phyloP scores from a whole-genome alignment of 73 alveolate genomes.

The Vitrella brassicaformis region DNA sequence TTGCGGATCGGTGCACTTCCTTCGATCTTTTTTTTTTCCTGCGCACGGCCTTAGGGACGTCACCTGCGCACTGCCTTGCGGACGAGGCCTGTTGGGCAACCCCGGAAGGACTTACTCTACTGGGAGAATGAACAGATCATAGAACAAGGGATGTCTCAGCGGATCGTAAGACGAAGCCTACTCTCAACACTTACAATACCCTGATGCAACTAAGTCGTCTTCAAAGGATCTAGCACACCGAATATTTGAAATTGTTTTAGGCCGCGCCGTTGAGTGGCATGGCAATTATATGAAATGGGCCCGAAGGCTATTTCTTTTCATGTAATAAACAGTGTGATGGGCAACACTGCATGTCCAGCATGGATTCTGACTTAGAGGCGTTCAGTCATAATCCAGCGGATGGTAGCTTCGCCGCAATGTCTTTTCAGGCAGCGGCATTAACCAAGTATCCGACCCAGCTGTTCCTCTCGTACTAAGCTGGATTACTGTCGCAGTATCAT shows the following conservation, averaged over 20 bases:
- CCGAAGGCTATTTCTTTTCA: not conserved
- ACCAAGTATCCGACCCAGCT: conserved; percentile 82
- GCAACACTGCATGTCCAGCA: conserved; percentile 56
- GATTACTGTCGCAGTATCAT: conserved; percentile 91
- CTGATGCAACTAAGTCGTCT: conserved; percentile 7
- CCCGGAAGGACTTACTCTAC: too few relatives aligned
- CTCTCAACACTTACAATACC: conserved; percentile 22
- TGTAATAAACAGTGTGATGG: not conserved
- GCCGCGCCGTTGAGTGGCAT: not conserved
- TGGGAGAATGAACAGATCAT: too few relatives aligned
- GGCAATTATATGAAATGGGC: not conserved
- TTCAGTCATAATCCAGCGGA: conserved; percentile 90
- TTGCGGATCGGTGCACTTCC: too few relatives aligned
- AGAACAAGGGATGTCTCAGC: conserved; percentile 8
- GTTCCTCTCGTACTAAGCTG: conserved; percentile 97
- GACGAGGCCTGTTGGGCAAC: too few relatives aligned
- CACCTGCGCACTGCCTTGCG: too few relatives aligned
- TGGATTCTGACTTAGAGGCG: conserved; percentile 94
- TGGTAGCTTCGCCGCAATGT: conserved; percentile 91
- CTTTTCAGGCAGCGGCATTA: conserved; percentile 51
- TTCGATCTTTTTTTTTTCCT: too few relatives aligned
- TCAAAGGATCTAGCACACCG: conserved; percentile 1
- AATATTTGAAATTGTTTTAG: not conserved
- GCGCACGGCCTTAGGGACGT: too few relatives aligned
- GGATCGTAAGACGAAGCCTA: conserved; percentile 7